Base-by-base conservation (phyloP, 306 rosid genomes). In the Hippophae gyantsensis region DNA sequence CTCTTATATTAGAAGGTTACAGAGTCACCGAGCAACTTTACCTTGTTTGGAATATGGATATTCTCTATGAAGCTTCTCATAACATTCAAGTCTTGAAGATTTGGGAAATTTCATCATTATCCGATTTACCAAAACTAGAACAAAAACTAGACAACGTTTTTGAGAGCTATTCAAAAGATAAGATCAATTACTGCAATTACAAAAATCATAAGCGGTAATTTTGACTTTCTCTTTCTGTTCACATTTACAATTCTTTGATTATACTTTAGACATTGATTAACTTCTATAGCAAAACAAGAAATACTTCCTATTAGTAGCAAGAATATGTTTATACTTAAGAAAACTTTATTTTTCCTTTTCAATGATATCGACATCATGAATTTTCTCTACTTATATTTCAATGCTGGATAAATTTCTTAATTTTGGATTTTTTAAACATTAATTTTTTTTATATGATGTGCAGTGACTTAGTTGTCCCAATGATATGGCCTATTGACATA, bases 41-140 rank as follows among this genome's bases (percentile, higher is more conserved):
- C 67, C 76, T 84, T 47, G 73, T 71, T n/a, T 84, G 86, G 86
- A 74, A 76, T 27, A 60, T 75, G 5, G 86, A 84, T 58, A 43
- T 73, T 68, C 12, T 69, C 43, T 9, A 50, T 61, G 86, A 75
- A 67, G 60, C 62, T 32, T 75, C 74, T 27, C 9, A 70, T 52
- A 56, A 58, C 63, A 47, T 69, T 53, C 75, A 80, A 64, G 56
- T 75, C 56, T 52, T 83, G 67, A 77, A 53, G 71, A 65, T 75
- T 75, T 84, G 74, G 80, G 84, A 75, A 75, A 62, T 84, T 46
- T 51, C 70, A 63, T 65, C 68, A 42, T 55, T 63, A 52, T 72
- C 72, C 5, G 72, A 78, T 52, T 13, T 73, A 48, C 66, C 68
- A 38, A 63, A 45, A 27, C 41, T 70, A 60, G 67, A 67, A 38